Evolutionary conservation across 257 asterid genomes (phyloP).

Genomic region (Solanum corneliomulleri): DNA sequence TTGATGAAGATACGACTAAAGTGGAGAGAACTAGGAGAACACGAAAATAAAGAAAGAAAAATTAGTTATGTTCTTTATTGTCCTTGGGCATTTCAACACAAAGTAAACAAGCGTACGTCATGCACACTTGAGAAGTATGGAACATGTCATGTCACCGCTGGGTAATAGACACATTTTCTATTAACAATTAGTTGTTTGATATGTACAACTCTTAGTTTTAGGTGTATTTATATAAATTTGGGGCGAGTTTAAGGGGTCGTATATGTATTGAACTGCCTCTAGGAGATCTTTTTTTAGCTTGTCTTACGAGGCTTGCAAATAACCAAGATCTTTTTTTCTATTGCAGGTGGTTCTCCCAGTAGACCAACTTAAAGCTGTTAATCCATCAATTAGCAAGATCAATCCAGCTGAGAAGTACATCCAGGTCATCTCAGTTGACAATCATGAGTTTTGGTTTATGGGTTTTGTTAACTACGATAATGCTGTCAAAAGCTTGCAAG

Average conservation of each 20-base stretch:
- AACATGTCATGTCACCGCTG: not conserved
- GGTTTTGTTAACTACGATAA: conserved; percentile 75
- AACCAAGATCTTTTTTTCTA: not conserved
- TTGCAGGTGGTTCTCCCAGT: conserved; percentile 64
- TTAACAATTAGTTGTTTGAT: not conserved
- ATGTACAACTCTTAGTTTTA: not conserved
- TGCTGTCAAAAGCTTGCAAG: conserved; percentile 62
- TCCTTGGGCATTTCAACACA: not conserved
- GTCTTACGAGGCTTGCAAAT: not conserved
- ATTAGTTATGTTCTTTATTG: not conserved
- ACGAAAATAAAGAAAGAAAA: not conserved
- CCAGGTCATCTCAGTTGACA: conserved; percentile 72
- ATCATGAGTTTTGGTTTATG: conserved; percentile 97
- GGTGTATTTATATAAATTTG: not conserved
- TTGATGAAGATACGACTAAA: not conserved
- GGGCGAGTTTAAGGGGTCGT: not conserved
- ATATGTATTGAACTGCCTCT: not conserved
- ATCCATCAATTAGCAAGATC: conserved; percentile 48
- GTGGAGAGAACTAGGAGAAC: not conserved
- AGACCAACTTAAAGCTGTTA: conserved; percentile 71
- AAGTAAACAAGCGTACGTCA: not conserved
- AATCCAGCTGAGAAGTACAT: conserved; percentile 81
- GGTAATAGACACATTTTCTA: not conserved
- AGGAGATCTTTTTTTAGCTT: not conserved
- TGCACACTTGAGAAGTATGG: not conserved